Conservation (phyloP, 2,329 filamentous ascomycete species). For the Fusarium torreyae region DNA sequence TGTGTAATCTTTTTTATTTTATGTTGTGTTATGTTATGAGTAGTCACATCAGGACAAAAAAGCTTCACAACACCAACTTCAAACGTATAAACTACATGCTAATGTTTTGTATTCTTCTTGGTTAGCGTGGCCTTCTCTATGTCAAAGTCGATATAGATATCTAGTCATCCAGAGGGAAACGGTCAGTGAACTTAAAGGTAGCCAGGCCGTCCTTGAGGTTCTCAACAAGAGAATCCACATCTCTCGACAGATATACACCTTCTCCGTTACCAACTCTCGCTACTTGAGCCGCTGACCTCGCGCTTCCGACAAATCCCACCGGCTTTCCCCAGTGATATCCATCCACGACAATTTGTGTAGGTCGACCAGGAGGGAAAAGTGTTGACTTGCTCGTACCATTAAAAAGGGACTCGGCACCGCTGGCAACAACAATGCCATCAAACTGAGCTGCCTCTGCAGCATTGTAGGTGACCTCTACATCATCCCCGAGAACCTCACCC, state of each 20-base stretch:
- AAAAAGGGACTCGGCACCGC: constrained; percentile 70
- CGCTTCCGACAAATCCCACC: constrained; percentile 70
- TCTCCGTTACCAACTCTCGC: constrained; percentile 61
- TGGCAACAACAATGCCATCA: constrained; percentile 73
- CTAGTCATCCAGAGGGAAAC: constrained; percentile 70
- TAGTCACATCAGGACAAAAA: too few relatives aligned
- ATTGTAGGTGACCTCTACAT: constrained; percentile 76
- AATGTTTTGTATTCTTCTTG: too few relatives aligned
- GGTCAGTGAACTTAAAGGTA: constrained; percentile 76
- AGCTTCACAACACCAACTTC: too few relatives aligned
- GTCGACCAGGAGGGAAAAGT: constrained; percentile 75
- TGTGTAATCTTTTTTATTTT: neutral
- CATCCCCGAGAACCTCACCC: constrained; percentile 68
- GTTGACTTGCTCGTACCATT: constrained; percentile 59
- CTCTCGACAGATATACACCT: constrained; percentile 59
- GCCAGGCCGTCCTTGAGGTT: constrained; percentile 71
- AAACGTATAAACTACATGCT: too few relatives aligned
- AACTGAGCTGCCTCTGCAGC: constrained; percentile 74
- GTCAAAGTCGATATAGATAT: too few relatives aligned
- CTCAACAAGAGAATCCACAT: constrained; percentile 58
- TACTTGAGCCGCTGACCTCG: constrained; percentile 55
- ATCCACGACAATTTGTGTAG: constrained; percentile 73
- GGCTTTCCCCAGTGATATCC: constrained; percentile 80
- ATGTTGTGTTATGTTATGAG: too few relatives aligned
- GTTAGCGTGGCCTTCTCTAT: too few relatives aligned